Evolutionary conservation across 208 protist species (phyloP), one percentile per base, ranked within the genome.

Genomic region (Trypanosoma platydactyli): DNA sequence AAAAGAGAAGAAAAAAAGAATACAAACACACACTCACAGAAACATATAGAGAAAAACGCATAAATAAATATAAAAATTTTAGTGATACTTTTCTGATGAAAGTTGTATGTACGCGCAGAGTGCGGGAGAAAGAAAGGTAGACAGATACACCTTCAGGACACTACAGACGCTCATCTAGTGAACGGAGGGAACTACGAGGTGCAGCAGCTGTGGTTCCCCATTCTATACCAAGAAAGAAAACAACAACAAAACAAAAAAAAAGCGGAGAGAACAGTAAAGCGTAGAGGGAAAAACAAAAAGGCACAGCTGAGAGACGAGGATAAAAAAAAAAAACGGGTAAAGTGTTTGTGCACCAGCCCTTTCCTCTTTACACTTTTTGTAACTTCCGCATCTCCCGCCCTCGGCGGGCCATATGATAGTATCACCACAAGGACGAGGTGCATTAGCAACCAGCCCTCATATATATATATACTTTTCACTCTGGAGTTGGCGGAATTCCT

Each of bases 401-500:
- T n/a, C n/a, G n/a, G n/a, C n/a, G n/a, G n/a, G n/a, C n/a, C n/a
- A n/a, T n/a, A n/a, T n/a, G n/a, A n/a, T n/a, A n/a, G n/a, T n/a
- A n/a, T n/a, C n/a, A n/a, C n/a, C n/a, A n/a, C n/a, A n/a, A n/a
- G n/a, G n/a, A n/a, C n/a, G n/a, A n/a, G n/a, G n/a, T n/a, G n/a
- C n/a, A 41, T n/a, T 42, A 22, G 22, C 42, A 30, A n/a, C 49
- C 30, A 50, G 12, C 40, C 12, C 1, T 48, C 13, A 20, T 62
- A 16, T 62, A 16, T 46, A 12, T 5, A 25, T 33, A 16, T 25
- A 64, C 64, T 79, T 79, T 52, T 83, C 77, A 46, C 64, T 50
- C 5, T 81, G 53, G 13, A 86, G 67, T 13, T 20, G 57, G 27
- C 76, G 68, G 40, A 79, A 88, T 29, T 86, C 81, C 12, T 66